phyloP scores from a whole-genome alignment of 1,284 basidiomycete genomes.

The Earliella scabrosa region DNA sequence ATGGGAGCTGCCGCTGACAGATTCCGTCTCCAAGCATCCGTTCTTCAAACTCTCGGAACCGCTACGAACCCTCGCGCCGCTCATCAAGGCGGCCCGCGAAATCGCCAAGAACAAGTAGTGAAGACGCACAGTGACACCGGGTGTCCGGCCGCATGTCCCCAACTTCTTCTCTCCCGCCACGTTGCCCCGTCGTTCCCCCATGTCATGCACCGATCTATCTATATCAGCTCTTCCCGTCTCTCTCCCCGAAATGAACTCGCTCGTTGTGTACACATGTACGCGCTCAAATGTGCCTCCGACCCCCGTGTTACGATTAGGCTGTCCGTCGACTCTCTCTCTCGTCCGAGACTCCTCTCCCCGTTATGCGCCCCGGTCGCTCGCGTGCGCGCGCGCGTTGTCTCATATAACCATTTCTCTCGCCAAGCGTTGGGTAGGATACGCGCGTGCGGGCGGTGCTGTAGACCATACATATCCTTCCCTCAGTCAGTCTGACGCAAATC shows the following conservation, averaged over 20 bases:
- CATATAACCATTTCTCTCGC: slow-evolving; percentile 10
- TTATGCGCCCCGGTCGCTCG: slow-evolving; percentile 9
- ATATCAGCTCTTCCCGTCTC: slow-evolving; percentile 23
- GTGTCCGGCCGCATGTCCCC: background rate
- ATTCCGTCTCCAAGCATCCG: slow-evolving; percentile 59
- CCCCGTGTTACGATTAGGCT: too few relatives aligned
- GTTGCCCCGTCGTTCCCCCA: slow-evolving; percentile 12
- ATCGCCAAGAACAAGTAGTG: slow-evolving; percentile 71
- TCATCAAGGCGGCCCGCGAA: slow-evolving; percentile 94
- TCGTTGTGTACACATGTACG: background rate
- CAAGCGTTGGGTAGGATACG: background rate
- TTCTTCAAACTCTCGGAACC: slow-evolving; percentile 92
- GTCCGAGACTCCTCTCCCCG: background rate
- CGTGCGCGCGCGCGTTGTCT: slow-evolving; percentile 7
- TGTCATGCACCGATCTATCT: slow-evolving; percentile 32
- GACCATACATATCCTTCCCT: background rate
- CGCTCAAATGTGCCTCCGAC: too few relatives aligned
- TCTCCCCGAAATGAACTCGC: background rate
- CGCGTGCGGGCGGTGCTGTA: slow-evolving; percentile 10
- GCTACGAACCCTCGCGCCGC: slow-evolving; percentile 82
- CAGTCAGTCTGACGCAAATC: background rate
- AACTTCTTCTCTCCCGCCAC: background rate
- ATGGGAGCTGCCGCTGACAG: too few relatives aligned
- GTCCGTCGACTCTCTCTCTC: background rate
- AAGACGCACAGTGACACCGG: background rate